phyloP scores from a whole-genome alignment of 768 basidiomycete species.

The Macrocybe gigantea region DNA sequence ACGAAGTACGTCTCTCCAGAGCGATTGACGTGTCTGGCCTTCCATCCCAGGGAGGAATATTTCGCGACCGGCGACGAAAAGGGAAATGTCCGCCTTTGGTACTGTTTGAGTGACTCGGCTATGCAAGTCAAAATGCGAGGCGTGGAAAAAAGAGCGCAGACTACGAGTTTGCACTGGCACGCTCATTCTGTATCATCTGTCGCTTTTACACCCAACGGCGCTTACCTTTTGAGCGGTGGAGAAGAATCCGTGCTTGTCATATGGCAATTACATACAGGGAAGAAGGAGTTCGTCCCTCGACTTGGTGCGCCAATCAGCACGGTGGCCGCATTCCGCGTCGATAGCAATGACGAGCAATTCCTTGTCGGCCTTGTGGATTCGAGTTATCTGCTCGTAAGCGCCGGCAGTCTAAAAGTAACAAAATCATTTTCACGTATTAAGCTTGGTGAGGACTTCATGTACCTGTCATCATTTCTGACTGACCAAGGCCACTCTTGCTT shows the following conservation, averaged over 20 bases:
- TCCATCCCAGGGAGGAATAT: conserved; percentile 87
- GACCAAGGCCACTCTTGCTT: no score
- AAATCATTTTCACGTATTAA: conserved; percentile 74
- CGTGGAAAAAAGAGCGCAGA: conserved; percentile 77
- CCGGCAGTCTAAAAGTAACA: conserved; percentile 65
- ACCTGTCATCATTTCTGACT: no score
- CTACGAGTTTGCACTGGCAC: conserved; percentile 92
- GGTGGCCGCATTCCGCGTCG: conserved; percentile 50
- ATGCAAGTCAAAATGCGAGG: conserved; percentile 44
- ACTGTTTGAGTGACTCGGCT: conserved; percentile 66
- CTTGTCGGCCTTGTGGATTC: conserved; percentile 80
- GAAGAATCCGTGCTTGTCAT: conserved; percentile 96
- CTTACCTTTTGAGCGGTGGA: conserved; percentile 89
- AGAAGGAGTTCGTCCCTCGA: conserved; percentile 88
- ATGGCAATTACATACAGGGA: conserved; percentile 89
- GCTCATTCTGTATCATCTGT: conserved; percentile 88
- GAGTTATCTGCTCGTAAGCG: conserved; percentile 67
- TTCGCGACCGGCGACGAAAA: conserved; percentile 91
- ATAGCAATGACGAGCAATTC: conserved; percentile 74
- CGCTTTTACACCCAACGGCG: conserved; percentile 84
- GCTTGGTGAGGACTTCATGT: conserved; percentile 44
- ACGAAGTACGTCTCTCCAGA: conserved; percentile 83
- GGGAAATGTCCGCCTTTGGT: conserved; percentile 88
- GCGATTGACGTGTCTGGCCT: conserved; percentile 73
- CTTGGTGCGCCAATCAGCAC: conserved; percentile 82